Percentiles rank a stretch among this genome's conserved stretches.
Conservation (phyloP, 75 land plant species). For the Pinus tabuliformis region DNA sequence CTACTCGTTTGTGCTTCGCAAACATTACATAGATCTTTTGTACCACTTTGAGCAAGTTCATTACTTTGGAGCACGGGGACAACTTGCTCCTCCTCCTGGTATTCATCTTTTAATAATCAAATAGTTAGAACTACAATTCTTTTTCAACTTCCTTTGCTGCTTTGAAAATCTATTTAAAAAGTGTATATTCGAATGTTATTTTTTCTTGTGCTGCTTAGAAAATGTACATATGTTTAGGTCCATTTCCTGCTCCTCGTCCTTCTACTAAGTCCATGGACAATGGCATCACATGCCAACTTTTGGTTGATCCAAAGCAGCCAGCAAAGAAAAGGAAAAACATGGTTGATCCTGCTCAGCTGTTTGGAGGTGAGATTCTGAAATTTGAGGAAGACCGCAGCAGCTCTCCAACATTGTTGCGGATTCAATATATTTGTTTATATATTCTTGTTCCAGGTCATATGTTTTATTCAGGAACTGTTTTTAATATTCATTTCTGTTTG, state of each 20-base stretch:
- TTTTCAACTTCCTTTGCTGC: neutral
- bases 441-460: neutral
- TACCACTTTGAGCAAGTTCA: conserved; percentile 38
- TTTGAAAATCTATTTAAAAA: neutral
- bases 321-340: conserved; percentile 8
- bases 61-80: conserved; percentile 19
- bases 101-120: neutral
- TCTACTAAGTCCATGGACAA: conserved; percentile 4
- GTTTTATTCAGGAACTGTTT: conserved; percentile 13
- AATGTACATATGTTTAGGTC: conserved; percentile 8
- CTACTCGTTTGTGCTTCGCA: conserved; percentile 34
- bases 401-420: neutral
- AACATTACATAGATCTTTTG: conserved; percentile 23
- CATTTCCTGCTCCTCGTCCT: conserved; percentile 10
- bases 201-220: neutral
- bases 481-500: neutral
- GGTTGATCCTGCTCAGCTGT: neutral
- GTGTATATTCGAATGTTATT: neutral
- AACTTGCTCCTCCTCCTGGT: conserved; percentile 20
- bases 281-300: neutral
- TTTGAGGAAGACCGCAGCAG: neutral
- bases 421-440: neutral
- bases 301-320: conserved; percentile 2
- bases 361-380: conserved; percentile 8
- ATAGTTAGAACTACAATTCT: neutral